Conservation (phyloP, 108 stramenopile genomes). For the Nitzschia putrida region DNA sequence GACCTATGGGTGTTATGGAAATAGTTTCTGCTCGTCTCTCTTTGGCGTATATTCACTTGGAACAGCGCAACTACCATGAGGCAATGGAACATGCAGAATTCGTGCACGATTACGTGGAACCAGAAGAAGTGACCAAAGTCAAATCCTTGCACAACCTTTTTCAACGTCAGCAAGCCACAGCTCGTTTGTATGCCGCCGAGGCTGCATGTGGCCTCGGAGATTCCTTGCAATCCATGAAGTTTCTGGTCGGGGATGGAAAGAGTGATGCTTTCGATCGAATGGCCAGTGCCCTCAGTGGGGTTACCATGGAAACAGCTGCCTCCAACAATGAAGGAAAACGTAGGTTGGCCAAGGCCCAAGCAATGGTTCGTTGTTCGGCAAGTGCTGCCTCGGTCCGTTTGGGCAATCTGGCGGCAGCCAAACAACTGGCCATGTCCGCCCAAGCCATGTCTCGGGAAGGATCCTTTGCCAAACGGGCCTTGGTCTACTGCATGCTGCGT, state of each 20-base stretch:
- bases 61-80: slow-evolving; percentile 42
- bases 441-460: slow-evolving; percentile 43
- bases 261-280: slow-evolving; percentile 53
- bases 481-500: slow-evolving; percentile 57
- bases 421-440: slow-evolving; percentile 60
- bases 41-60: slow-evolving; percentile 61
- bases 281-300: slow-evolving; percentile 47
- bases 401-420: slow-evolving; percentile 44
- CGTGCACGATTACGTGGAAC: slow-evolving; percentile 22
- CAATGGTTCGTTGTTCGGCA: slow-evolving; percentile 50
- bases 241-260: slow-evolving; percentile 51
- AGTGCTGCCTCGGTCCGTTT: slow-evolving; percentile 37
- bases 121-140: slow-evolving; percentile 5
- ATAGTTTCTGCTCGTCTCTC: slow-evolving; percentile 38
- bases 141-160: slow-evolving; percentile 4
- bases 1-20: slow-evolving; percentile 3
- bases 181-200: slow-evolving; percentile 70
- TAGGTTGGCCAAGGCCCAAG: slow-evolving; percentile 49
- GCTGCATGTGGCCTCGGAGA: slow-evolving; percentile 55
- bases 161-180: slow-evolving; percentile 50
- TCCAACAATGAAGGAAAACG: slow-evolving; percentile 21
- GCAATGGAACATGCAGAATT: slow-evolving; percentile 48
- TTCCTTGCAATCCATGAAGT: slow-evolving; percentile 43
- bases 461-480: slow-evolving; percentile 33
- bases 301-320: slow-evolving; percentile 30